Evolutionary conservation across 2,329 filamentous ascomycete species (phyloP).

Genomic region (Exophiala lecanii-corni): DNA sequence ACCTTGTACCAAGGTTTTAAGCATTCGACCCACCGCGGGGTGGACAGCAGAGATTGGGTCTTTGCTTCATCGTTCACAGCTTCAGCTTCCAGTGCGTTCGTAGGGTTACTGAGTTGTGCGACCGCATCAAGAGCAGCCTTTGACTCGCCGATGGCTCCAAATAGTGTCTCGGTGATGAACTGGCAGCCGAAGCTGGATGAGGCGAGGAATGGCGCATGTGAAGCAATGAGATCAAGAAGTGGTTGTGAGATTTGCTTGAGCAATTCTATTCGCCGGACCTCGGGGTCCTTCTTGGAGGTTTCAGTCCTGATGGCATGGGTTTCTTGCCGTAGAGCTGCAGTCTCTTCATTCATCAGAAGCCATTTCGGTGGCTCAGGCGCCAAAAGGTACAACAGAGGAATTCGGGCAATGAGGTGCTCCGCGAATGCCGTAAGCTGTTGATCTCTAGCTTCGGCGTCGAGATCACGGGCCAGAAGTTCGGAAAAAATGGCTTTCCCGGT

Average conservation of each 20-base stretch:
- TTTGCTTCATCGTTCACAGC: constrained; percentile 31
- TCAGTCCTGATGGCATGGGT: constrained; percentile 71
- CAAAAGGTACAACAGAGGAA: constrained; percentile 75
- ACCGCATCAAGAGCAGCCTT: constrained; percentile 66
- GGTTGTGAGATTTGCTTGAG: constrained; percentile 68
- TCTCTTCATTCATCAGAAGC: constrained; percentile 54
- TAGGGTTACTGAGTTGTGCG: constrained; percentile 41
- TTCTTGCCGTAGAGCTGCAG: constrained; percentile 69
- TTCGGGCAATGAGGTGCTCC: constrained; percentile 48
- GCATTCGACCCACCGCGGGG: constrained; percentile 70
- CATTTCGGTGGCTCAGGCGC: constrained; percentile 58
- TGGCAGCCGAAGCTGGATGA: constrained; percentile 79
- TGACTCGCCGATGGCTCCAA: constrained; percentile 73
- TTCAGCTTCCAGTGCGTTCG: constrained; percentile 37
- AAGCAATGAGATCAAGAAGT: constrained; percentile 68
- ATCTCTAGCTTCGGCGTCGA: constrained; percentile 34
- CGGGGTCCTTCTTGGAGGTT: constrained; percentile 90
- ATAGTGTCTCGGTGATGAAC: constrained; percentile 75
- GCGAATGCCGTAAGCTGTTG: constrained; percentile 42
- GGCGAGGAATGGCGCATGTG: constrained; percentile 63
- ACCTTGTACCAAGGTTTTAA: constrained; percentile 86
- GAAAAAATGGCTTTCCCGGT: constrained; percentile 80
- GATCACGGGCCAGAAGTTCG: constrained; percentile 72
- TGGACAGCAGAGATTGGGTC: constrained; percentile 42
- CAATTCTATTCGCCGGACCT: constrained; percentile 69